A percentile compares a stretch with the other conserved stretches of the same genome.
phyloP scores from a whole-genome alignment of 306 rosid species.

The Benincasa hispida region DNA sequence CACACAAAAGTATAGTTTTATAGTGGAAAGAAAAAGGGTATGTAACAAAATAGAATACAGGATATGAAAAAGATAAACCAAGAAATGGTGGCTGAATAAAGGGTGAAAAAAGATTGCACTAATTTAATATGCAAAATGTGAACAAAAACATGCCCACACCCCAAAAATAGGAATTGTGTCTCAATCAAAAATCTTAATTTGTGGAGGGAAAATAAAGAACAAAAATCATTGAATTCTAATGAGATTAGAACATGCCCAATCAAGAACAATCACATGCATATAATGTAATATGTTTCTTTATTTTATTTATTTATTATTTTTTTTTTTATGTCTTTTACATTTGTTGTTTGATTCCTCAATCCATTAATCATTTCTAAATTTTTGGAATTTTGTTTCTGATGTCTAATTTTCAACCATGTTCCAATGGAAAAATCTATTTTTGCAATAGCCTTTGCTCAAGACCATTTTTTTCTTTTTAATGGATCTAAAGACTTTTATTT shows the following conservation, averaged over 20 bases:
- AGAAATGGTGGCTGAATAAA: neutral
- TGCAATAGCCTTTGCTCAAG: neutral
- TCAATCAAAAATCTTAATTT: conserved; percentile 14
- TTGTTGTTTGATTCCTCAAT: conserved; percentile 43
- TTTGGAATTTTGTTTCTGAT: neutral
- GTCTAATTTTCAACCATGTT: neutral
- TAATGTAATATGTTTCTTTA: neutral
- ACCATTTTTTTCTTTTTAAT: neutral
- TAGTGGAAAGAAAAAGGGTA: neutral
- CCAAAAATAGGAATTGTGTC: conserved; percentile 3
- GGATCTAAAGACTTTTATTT: no score
- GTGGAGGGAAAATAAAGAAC: conserved; percentile 11
- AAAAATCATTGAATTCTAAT: conserved; percentile 12
- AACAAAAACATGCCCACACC: conserved; percentile 45
- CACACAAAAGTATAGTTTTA: neutral
- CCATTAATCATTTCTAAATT: conserved; percentile 41
- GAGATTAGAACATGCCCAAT: conserved; percentile 33
- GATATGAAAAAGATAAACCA: neutral
- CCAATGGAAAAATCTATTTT: neutral
- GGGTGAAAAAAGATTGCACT: neutral
- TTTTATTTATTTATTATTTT: conserved; percentile 6
- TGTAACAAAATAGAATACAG: neutral
- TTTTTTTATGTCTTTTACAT: conserved; percentile 9
- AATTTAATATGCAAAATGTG: conserved; percentile 20
- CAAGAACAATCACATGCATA: conserved; percentile 51